Evolutionary conservation across 768 basidiomycete species (phyloP), one percentile per base, ranked within the genome.

Genomic region (Tephrocybe sp.): DNA sequence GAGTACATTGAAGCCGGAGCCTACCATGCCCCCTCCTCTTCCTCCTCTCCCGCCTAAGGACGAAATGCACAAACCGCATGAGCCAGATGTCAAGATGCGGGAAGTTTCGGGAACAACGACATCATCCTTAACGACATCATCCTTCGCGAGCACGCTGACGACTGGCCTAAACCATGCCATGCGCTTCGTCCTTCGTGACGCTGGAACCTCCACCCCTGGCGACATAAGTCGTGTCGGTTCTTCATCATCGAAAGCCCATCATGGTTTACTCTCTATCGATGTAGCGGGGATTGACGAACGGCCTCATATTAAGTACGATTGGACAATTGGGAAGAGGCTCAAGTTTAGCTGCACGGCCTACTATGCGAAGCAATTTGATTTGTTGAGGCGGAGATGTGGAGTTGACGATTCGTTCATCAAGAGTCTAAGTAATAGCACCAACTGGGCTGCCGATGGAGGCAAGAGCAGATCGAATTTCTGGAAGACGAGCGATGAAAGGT

Each of bases 261-360:
- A 82, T 51, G 78, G 76, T 4, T 67, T 80, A 12, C 69, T 83
- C 6, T 59, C 69, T 0, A 64, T 65, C 13, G 73, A 75, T 30
- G 68, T 68, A 10, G 62, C 64, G 11, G 59, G 62, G 3, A 80
- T 85, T 27, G 86, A 88, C 59, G 83, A 86, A 12, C 78, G 79
- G 18, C 89, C 90, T 2, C 90, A 93, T 62, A 82, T 91, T 71
- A 86, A 87, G 65, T 88, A 90, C 53, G 84, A 88, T 50, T 88
- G 84, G 79, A 84, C 84, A 1, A 72, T 90, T 42, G 86, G 88
- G 31, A 85, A 85, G 61, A 72, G 80, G 50, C 68, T 88, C 49
- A 84, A 82, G 67, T 83, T 91, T 60, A 84, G 82, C 61, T 91
- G 88, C 61, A 91, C 85, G 13, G 84, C 86, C 11, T 91, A 90